Percentiles rank a stretch among this genome's conserved stretches.
These are phyloP conservation scores for Plasmodium berghei DNA, from an alignment of 169 alveolate species.

Conservation along the genomic window DNA sequence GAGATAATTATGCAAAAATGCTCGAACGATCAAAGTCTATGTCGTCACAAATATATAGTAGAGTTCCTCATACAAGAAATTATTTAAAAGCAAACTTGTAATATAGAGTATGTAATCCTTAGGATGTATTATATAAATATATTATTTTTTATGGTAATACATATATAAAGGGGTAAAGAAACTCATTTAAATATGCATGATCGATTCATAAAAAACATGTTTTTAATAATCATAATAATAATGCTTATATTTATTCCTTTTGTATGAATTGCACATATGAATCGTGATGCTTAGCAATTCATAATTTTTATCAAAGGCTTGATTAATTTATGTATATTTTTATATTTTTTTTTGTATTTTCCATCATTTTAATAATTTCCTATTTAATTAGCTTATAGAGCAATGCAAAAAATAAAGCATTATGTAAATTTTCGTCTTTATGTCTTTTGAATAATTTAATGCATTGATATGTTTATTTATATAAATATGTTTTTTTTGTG, in stretches of 20 bases:
- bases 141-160: neutral
- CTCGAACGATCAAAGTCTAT: slow-evolving; percentile 53
- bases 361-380: too few relatives aligned
- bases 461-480: neutral
- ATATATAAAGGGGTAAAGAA: neutral
- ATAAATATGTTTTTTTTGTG: neutral
- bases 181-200: too few relatives aligned
- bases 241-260: too few relatives aligned
- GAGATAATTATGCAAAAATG: slow-evolving; percentile 64
- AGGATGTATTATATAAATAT: neutral
- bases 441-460: neutral
- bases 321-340: too few relatives aligned
- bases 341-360: too few relatives aligned
- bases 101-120: neutral
- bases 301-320: too few relatives aligned
- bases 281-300: too few relatives aligned
- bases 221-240: too few relatives aligned
- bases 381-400: neutral
- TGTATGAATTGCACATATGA: too few relatives aligned
- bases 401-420: neutral
- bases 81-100: slow-evolving; percentile 27
- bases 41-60: slow-evolving; percentile 28
- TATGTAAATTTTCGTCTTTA: neutral
- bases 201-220: too few relatives aligned
- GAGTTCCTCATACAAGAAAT: slow-evolving; percentile 10